Base-by-base conservation (phyloP, 2,329 filamentous ascomycete species). In the Neoascochyta sp. region DNA sequence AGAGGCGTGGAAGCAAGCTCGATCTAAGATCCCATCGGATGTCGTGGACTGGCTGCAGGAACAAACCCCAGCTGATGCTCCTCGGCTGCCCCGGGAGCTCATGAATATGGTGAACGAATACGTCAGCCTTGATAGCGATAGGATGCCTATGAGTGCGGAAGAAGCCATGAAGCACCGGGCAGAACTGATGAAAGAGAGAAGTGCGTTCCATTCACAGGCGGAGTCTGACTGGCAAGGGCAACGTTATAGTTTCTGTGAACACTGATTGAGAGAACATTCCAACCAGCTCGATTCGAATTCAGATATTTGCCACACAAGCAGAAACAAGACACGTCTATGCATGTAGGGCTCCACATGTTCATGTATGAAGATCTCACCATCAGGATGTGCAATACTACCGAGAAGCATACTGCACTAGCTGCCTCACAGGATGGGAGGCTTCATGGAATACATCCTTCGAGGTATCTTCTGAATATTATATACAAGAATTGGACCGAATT, bases 141-240 rank as follows among this genome's bases (percentile, higher is more conserved):
- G 14, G 3, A 15, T 49, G 10, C 42, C 39, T 0, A 52, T 54
- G 49, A 39, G 28, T 9, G 5, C 29, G 1, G 32, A 46, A 22
- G 52, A 54, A 22, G 46, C 45, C 9, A 30, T 29, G 15, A 22
- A 39, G 11, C 42, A 49, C 27, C 27, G 46, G 9, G 9, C 18
- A 5, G 30, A 29, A 24, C 22, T 47, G 10, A 45, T 45, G 30
- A 2, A 31, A 12, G 39, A 38, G 14, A 32, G 43, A 11, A 16
- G 36, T 9, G 24, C 22, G 4, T 37, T 40, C 16, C 11, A 14
- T 2, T 3, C 9, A 7, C 21, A n/a, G 4, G 7, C 33, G 8
- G 17, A 29, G 9, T 17, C 32, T 1, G 29, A 38, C 3, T 36
- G 42, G 35, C 16, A 45, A 18, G 7, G 32, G 17, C 12, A 41